These are phyloP conservation scores for Knufia petricola DNA, from an alignment of 2,329 filamentous ascomycete genomes.

Conservation along the genomic window DNA sequence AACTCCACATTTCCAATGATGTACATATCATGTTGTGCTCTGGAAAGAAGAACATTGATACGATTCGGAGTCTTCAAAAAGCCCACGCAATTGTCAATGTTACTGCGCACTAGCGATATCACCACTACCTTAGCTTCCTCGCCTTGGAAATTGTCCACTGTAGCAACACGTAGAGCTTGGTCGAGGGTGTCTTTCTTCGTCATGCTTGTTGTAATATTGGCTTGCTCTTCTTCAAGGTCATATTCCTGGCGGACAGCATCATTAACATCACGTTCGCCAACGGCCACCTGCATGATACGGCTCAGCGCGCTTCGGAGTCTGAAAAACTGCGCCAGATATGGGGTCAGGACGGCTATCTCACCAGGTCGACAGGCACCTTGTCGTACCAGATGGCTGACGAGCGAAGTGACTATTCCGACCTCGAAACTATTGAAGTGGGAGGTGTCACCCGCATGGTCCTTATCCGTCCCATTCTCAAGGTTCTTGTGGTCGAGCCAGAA, in stretches of 20 bases:
- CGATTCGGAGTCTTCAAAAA: conserved; percentile 28
- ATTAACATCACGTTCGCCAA: neutral
- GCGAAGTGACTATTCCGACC: conserved; percentile 24
- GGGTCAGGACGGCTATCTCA: conserved; percentile 28
- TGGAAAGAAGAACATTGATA: conserved; percentile 28
- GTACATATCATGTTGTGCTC: conserved; percentile 29
- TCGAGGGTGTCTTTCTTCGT: neutral
- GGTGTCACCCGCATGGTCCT: conserved; percentile 8
- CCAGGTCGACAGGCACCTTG: conserved; percentile 22
- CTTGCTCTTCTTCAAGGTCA: neutral
- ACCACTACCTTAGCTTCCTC: conserved; percentile 30
- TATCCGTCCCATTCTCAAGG: conserved; percentile 17
- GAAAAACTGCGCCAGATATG: conserved; percentile 26
- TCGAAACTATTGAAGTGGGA: conserved; percentile 26
- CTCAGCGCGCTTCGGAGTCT: conserved; percentile 13
- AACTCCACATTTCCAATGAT: conserved; percentile 27
- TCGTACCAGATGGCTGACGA: conserved; percentile 24
- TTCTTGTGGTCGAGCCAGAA: conserved; percentile 26
- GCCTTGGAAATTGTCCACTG: conserved; percentile 29
- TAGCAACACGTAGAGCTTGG: conserved; percentile 24
- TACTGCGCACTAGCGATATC: conserved; percentile 27
- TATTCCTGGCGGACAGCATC: neutral
- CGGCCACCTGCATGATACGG: neutral
- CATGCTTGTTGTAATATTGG: neutral
- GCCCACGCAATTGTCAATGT: conserved; percentile 20